A percentile compares a stretch with the other conserved stretches of the same genome.
Conservation (phyloP, 306 rosid genomes). For the Inga oerstediana region DNA sequence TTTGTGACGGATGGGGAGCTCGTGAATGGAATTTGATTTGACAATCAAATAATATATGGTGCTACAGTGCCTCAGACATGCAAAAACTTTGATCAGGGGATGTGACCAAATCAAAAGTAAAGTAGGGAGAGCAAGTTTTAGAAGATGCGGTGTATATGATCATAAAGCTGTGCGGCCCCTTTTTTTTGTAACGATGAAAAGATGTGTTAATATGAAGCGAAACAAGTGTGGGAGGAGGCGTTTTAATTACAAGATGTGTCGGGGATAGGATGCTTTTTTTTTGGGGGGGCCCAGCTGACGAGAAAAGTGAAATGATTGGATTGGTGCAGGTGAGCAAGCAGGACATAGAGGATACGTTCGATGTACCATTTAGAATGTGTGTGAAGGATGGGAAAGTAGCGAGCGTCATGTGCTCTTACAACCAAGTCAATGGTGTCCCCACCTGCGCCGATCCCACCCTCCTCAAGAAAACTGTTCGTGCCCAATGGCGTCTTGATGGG, state of each 20-base stretch:
- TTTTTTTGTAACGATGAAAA: too few relatives aligned
- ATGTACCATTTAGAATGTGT: constrained; percentile 90
- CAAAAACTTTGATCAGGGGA: background rate
- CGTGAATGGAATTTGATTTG: too few relatives aligned
- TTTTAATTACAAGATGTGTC: constrained; percentile 1
- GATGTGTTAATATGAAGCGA: too few relatives aligned
- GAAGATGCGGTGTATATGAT: background rate
- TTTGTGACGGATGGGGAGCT: background rate
- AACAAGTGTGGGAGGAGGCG: too few relatives aligned
- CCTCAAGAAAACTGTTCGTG: constrained; percentile 70
- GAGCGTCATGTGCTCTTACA: constrained; percentile 93
- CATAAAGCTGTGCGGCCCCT: background rate
- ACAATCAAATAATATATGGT: too few relatives aligned
- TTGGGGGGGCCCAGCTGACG: background rate
- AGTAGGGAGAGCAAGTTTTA: background rate
- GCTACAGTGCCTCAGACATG: too few relatives aligned
- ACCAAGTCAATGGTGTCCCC: constrained; percentile 95
- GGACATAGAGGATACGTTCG: constrained; percentile 85
- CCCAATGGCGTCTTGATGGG: constrained; percentile 86
- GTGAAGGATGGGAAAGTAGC: constrained; percentile 89
- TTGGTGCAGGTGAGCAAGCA: constrained; percentile 78
- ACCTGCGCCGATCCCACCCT: constrained; percentile 96
- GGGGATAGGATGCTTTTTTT: background rate
- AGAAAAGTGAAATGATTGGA: background rate
- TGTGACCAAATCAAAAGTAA: background rate